phyloP scores from a whole-genome alignment of 2,329 filamentous ascomycete genomes.

The Fusarium tricinctum region DNA sequence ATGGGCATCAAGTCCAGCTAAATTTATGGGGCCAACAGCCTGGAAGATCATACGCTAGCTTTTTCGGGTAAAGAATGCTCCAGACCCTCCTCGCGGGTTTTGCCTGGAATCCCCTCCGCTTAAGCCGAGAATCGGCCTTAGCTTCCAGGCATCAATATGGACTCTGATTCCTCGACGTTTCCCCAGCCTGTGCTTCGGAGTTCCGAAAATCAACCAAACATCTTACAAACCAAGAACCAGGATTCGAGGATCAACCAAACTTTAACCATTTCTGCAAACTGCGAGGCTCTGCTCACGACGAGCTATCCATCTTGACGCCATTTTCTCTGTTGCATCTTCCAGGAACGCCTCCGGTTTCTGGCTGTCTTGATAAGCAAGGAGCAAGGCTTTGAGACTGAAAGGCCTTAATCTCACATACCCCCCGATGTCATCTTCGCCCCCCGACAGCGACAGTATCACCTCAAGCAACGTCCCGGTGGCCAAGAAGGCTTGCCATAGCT shows the following conservation, averaged over 20 bases:
- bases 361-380: constrained; percentile 39
- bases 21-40: background rate
- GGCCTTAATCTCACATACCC: constrained; percentile 12
- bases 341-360: constrained; percentile 5
- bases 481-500: constrained; percentile 64
- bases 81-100: background rate
- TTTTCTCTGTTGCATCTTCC: constrained; percentile 2
- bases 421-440: constrained; percentile 40
- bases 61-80: constrained; percentile 3
- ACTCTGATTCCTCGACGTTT: constrained; percentile 30
- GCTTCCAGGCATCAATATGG: constrained; percentile 13
- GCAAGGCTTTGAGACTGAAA: constrained; percentile 13
- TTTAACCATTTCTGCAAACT: constrained; percentile 22
- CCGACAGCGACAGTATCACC: constrained; percentile 32
- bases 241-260: constrained; percentile 30
- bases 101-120: constrained; percentile 16
- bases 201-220: constrained; percentile 40
- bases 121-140: constrained; percentile 27
- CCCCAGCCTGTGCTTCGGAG: constrained; percentile 11
- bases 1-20: background rate
- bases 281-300: constrained; percentile 6
- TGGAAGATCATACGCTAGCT: constrained; percentile 1
- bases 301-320: constrained; percentile 6
- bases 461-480: constrained; percentile 30
- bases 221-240: constrained; percentile 41